Evolutionary conservation across 768 basidiomycete genomes (phyloP).

Genomic region (Podaxis sp.): DNA sequence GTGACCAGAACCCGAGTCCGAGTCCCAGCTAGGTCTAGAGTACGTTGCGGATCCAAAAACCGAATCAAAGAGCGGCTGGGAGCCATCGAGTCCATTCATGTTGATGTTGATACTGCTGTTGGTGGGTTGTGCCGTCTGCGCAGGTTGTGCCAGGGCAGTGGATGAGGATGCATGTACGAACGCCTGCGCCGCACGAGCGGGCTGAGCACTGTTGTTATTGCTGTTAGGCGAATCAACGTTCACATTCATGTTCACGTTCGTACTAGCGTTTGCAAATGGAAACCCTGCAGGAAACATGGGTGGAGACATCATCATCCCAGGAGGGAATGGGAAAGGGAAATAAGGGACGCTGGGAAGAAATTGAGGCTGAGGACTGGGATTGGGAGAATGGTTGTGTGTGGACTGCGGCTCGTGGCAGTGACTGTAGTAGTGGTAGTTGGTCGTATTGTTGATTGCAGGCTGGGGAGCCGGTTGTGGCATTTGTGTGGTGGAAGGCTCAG

Average conservation of each 20-base stretch:
- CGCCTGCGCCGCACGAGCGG: too few species aligned
- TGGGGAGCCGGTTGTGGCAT: not conserved
- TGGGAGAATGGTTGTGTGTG: not conserved
- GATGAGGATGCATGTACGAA: too few species aligned
- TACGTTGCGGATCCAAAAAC: too few species aligned
- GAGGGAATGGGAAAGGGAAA: not conserved
- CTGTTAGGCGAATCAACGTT: not conserved
- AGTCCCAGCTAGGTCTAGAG: too few species aligned
- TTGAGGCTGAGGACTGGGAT: not conserved
- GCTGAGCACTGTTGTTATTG: too few species aligned
- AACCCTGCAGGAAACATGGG: not conserved
- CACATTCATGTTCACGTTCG: not conserved
- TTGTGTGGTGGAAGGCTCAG: not conserved
- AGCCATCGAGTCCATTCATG: too few species aligned
- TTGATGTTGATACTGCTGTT: too few species aligned
- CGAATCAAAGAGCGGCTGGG: too few species aligned
- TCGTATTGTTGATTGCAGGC: not conserved
- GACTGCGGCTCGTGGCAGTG: not conserved
- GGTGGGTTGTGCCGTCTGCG: too few species aligned
- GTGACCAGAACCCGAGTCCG: too few species aligned
- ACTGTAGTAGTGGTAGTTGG: not conserved
- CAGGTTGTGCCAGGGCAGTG: too few species aligned
- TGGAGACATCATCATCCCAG: not conserved
- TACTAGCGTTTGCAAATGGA: not conserved
- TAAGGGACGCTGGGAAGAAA: not conserved